Conservation (phyloP, 768 basidiomycete genomes). For the Mrakia gelida region DNA sequence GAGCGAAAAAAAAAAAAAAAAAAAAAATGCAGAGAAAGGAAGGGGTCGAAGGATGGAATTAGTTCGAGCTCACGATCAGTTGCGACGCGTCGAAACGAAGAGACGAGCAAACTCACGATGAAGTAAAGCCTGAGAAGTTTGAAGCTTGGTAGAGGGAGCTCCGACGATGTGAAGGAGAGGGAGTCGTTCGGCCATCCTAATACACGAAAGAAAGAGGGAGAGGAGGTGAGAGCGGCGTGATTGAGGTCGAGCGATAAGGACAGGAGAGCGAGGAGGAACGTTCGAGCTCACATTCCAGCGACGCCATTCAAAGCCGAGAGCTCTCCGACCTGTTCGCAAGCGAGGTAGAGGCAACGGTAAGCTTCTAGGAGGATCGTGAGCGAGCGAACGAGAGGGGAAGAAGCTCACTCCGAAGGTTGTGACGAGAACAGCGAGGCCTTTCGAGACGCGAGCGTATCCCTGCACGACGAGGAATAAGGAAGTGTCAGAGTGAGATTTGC, state of each 20-base stretch:
- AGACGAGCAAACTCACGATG: conserved; percentile 50
- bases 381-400: too few relatives aligned
- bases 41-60: not conserved
- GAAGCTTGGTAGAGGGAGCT: conserved; percentile 67
- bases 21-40: not conserved
- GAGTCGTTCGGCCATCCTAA: conserved; percentile 71
- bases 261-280: not conserved
- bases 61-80: not conserved
- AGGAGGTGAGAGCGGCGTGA: not conserved
- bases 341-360: not conserved
- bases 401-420: conserved; percentile 72
- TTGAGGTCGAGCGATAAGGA: not conserved
- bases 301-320: conserved; percentile 67
- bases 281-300: conserved; percentile 3
- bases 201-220: too few relatives aligned
- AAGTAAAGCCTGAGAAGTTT: conserved; percentile 62
- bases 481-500: not conserved
- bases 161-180: conserved; percentile 87
- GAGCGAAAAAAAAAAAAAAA: not conserved
- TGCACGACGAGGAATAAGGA: not conserved
- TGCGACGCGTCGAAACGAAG: not conserved
- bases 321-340: conserved; percentile 57
- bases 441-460: conserved; percentile 78
- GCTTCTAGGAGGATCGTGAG: not conserved
- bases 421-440: conserved; percentile 58